Conservation (phyloP, 305 asterid genomes). For the Fraxinus platypoda region DNA sequence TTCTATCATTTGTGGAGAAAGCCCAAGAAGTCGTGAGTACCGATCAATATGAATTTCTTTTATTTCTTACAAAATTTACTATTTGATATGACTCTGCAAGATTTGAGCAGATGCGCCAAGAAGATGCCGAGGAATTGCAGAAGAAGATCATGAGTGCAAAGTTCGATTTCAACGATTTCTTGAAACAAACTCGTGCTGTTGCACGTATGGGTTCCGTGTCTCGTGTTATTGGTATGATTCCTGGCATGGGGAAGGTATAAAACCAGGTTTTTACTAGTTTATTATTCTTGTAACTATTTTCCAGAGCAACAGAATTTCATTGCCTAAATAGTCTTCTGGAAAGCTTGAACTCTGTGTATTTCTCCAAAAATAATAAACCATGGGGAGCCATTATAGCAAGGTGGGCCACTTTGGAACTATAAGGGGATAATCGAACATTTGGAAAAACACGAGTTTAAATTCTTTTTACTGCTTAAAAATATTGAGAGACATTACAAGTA, state of each 20-base stretch:
- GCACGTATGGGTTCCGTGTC: slow-evolving; percentile 98
- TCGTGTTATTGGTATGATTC: slow-evolving; percentile 96
- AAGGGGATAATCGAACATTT: background rate
- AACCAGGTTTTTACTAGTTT: slow-evolving; percentile 12
- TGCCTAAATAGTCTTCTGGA: background rate
- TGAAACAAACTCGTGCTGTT: slow-evolving; percentile 95
- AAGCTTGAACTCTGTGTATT: slow-evolving; percentile 3
- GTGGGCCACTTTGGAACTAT: slow-evolving; percentile 9
- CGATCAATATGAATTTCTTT: slow-evolving; percentile 13
- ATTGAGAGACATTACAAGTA: slow-evolving; percentile 7
- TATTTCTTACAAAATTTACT: background rate
- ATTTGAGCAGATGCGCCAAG: slow-evolving; percentile 78
- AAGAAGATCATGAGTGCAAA: slow-evolving; percentile 96
- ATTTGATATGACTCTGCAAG: slow-evolving; percentile 13
- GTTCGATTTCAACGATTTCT: slow-evolving; percentile 93
- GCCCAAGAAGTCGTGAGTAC: slow-evolving; percentile 95
- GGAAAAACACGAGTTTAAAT: slow-evolving; percentile 13
- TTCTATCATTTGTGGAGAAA: slow-evolving; percentile 94
- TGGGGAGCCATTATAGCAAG: background rate
- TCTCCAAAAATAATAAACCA: background rate
- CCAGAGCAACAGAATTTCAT: background rate
- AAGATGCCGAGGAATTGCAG: slow-evolving; percentile 97
- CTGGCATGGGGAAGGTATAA: slow-evolving; percentile 97
- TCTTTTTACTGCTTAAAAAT: slow-evolving; percentile 15
- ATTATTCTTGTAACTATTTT: slow-evolving; percentile 2